Evolutionary conservation across 208 protist genomes (phyloP), one percentile per base, ranked within the genome.

Genomic region (Trypanosoma theileri): DNA sequence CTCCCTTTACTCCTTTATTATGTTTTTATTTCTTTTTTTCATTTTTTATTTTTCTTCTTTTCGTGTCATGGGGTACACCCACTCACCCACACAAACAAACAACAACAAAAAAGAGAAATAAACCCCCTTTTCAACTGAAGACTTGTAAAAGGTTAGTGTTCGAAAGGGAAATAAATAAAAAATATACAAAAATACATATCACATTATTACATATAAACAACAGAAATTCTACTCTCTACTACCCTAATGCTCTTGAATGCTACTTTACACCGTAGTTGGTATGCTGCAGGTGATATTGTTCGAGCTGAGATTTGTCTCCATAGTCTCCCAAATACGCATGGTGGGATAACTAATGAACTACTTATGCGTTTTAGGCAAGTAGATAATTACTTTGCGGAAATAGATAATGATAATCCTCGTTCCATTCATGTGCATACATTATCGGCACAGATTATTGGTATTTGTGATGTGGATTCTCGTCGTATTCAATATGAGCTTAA

Each of bases 261-360:
- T 4, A 72, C 64, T 12, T 51, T 78, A 59, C 79, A 91, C 55
- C 84, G 80, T 44, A n/a, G 65, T 24, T 91, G 83, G 82, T 93
- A 93, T 75, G 21, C 71, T 19, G 75, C 81, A 7, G 88, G 85
- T 11, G 85, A 91, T 57, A 40, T 78, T 17, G 85, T 93, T 11
- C 54, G 61, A 13, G 42, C 40, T 1, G 57, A 75, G 17, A 56
- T 75, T 22, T 59, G n/a, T 31, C 46, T 75, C 17, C 28, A 57
- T 40, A 24, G 52, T 12, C 19, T 54, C 6, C 28, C 51, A 26
- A 54, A 46, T 52, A 17, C 46, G 26, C 41, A 57, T 14, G 59
- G 21, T 31, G 46, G 48, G 11, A 19, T 24, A 3, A 17, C 13
- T 28, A 59, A 26, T 46, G 50, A 9, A 4, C 6, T 72, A 40